These are phyloP conservation scores for Misopates orontium DNA, from an alignment of 257 asterid species.

Conservation along the genomic window DNA sequence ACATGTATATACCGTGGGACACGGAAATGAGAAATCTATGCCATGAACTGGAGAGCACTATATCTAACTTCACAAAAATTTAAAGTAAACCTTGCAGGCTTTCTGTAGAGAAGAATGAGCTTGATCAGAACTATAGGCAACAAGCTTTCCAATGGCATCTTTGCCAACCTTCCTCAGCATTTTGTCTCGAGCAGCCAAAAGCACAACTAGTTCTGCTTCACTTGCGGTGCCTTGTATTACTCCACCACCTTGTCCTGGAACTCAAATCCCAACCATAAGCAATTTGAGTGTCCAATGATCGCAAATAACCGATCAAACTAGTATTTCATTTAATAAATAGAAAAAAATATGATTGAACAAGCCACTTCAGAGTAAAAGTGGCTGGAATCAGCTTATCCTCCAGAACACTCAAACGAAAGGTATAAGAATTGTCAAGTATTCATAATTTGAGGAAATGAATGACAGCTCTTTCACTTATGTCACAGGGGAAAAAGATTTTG, in stretches of 20 bases:
- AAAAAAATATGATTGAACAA: conserved; percentile 3
- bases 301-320: neutral
- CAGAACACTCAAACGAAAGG: neutral
- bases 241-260: conserved; percentile 85
- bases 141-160: conserved; percentile 70
- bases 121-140: conserved; percentile 80
- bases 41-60: conserved; percentile 9
- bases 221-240: conserved; percentile 96
- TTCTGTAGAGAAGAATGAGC: conserved; percentile 76
- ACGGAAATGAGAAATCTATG: neutral
- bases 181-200: conserved; percentile 90
- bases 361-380: neutral
- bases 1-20: neutral
- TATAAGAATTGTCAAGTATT: neutral
- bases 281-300: conserved; percentile 18
- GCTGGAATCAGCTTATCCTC: neutral
- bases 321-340: no score
- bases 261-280: conserved; percentile 28
- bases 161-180: conserved; percentile 65
- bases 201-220: conserved; percentile 87
- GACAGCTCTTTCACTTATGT: neutral
- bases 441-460: neutral
- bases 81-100: conserved; percentile 77
- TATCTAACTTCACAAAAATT: conserved; percentile 1
- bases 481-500: neutral